These are phyloP conservation scores for Aspergillus sp. DNA, from an alignment of 2,329 filamentous ascomycete species.

Conservation along the genomic window DNA sequence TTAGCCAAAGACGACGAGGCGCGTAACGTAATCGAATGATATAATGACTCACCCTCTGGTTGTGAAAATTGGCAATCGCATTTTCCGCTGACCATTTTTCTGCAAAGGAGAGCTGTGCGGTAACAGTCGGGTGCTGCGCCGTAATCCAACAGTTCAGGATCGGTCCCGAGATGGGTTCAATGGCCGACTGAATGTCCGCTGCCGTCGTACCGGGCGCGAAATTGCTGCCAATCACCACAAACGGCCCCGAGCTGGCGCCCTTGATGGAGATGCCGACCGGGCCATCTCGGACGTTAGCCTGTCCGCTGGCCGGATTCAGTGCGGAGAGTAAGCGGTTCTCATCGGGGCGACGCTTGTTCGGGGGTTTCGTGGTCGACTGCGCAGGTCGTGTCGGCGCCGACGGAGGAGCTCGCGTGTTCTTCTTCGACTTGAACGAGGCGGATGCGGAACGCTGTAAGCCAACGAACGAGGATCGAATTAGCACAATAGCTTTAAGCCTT, in stretches of 20 bases:
- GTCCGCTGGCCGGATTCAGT: slow-evolving; percentile 27
- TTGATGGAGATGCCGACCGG: slow-evolving; percentile 53
- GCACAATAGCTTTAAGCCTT: no score
- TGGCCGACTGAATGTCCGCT: slow-evolving; percentile 62
- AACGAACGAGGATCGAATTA: background rate
- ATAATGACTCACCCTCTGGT: slow-evolving; percentile 52
- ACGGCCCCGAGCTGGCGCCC: slow-evolving; percentile 53
- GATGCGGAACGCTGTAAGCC: slow-evolving; percentile 40
- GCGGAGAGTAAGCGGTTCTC: slow-evolving; percentile 32
- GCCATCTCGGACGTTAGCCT: slow-evolving; percentile 32
- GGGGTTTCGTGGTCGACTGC: slow-evolving; percentile 24
- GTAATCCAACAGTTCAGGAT: slow-evolving; percentile 56
- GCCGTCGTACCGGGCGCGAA: slow-evolving; percentile 67
- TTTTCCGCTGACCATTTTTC: slow-evolving; percentile 57
- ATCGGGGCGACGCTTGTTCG: slow-evolving; percentile 34
- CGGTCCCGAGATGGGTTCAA: slow-evolving; percentile 53
- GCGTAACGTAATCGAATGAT: background rate
- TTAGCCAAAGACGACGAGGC: background rate
- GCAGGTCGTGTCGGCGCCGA: slow-evolving; percentile 16
- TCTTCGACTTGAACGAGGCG: slow-evolving; percentile 36
- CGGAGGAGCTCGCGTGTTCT: slow-evolving; percentile 35
- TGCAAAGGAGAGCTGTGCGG: slow-evolving; percentile 59
- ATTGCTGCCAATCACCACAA: slow-evolving; percentile 60
- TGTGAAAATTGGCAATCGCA: slow-evolving; percentile 62
- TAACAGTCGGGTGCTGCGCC: slow-evolving; percentile 55